A percentile compares a stretch with the other conserved stretches of the same genome.
Evolutionary conservation across 495 filamentous ascomycete genomes (phyloP).

Genomic region (Usnea hakonensis): DNA sequence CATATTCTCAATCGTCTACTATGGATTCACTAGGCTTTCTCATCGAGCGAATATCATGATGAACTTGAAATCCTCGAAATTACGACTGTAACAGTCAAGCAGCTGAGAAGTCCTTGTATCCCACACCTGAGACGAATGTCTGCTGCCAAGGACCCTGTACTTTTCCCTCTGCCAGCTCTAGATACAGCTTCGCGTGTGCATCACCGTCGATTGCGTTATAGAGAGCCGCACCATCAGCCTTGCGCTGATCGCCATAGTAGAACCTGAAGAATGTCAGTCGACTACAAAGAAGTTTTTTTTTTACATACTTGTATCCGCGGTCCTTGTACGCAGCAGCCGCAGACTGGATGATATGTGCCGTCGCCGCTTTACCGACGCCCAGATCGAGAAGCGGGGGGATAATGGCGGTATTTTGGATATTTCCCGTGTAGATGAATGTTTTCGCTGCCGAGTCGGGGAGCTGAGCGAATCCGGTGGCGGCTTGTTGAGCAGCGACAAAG

Average conservation of each 20-base stretch:
- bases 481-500: slow-evolving; percentile 5
- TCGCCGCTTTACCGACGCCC: slow-evolving; percentile 5
- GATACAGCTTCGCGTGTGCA: slow-evolving; percentile 6
- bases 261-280: slow-evolving; percentile 6
- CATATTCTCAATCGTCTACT: too few species aligned
- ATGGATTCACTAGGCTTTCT: too few species aligned
- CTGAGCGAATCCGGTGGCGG: not conserved
- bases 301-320: not conserved
- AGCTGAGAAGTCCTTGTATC: not conserved
- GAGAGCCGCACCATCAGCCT: not conserved
- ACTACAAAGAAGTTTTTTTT: not conserved
- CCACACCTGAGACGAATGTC: slow-evolving; percentile 2
- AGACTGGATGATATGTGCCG: not conserved
- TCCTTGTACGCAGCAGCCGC: slow-evolving; percentile 2
- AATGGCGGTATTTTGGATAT: not conserved
- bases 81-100: too few species aligned
- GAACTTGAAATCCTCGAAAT: too few species aligned
- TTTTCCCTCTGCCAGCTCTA: not conserved
- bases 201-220: not conserved
- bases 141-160: slow-evolving; percentile 1
- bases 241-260: slow-evolving; percentile 6
- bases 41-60: too few species aligned
- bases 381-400: not conserved
- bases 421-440: slow-evolving; percentile 7
- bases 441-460: not conserved